A percentile compares a stretch with the other conserved stretches of the same genome.
phyloP scores from a whole-genome alignment of 78 protist genomes.

The Guillardia theta region DNA sequence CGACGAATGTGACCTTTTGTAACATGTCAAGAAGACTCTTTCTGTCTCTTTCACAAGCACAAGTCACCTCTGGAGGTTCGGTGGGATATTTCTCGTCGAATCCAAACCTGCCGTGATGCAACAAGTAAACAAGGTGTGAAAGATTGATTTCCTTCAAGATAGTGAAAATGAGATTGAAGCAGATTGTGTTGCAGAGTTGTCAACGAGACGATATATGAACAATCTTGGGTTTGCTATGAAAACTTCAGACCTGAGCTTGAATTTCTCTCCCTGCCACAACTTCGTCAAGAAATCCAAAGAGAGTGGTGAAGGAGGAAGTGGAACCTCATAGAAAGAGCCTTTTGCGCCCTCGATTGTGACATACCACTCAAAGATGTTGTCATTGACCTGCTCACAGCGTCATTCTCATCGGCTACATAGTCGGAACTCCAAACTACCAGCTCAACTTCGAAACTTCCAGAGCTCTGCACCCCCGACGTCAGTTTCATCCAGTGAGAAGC shows the following conservation, averaged over 20 bases:
- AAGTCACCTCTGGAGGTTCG: background rate
- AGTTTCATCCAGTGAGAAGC: background rate
- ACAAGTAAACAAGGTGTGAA: no score
- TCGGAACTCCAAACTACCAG: background rate
- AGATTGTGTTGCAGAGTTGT: no score
- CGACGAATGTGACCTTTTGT: no score
- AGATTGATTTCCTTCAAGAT: no score
- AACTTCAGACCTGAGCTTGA: background rate
- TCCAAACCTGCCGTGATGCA: background rate
- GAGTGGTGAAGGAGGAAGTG: no score
- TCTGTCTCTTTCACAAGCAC: no score
- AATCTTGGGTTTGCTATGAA: no score
- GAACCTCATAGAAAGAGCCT: background rate
- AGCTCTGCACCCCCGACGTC: background rate
- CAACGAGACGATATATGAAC: no score
- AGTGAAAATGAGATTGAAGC: no score
- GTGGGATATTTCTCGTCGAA: background rate
- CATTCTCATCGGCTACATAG: no score
- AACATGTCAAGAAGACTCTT: no score
- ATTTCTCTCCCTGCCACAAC: background rate
- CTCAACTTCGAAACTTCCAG: background rate
- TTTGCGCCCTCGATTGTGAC: slow-evolving; percentile 5
- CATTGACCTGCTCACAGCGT: background rate
- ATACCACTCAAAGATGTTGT: background rate
- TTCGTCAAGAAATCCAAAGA: no score